Evolutionary conservation across 208 protist species (phyloP), one percentile per base, ranked within the genome.

Genomic region (Blastocrithidia nonstop): DNA sequence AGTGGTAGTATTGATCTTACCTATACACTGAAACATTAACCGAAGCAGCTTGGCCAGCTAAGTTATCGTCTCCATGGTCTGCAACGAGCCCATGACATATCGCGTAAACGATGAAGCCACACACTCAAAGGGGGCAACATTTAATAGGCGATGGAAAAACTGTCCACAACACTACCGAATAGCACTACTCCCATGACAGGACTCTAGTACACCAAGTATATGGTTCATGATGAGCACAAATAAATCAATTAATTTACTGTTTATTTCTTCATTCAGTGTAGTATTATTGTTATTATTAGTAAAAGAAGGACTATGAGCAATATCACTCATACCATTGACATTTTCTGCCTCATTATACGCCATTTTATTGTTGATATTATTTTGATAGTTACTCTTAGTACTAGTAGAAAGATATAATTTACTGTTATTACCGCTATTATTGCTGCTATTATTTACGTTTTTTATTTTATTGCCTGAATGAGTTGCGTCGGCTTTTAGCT

Each of bases 41-140:
- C 78, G 70, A 22, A 88, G 57, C 36, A 88, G 41, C 52, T 62
- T 65, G 21, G 52, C 61, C 15, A 88, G 54, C 57, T 88, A 72
- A 13, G 57, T 52, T 1, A 73, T 40, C 1, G 71, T 49, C 40
- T 68, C 63, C 64, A 87, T 87, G 52, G 61, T 73, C 3, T 25
- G 21, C 22, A 88, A 57, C 32, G 53, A 71, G 21, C 57, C 54
- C 27, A 44, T 42, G 4, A 78, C 54, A 41, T 84, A 88, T 7
- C 20, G 21, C 26, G 68, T 49, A 22, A 67, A n/a, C n/a, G n/a
- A n/a, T n/a, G n/a, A n/a, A n/a, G n/a, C n/a, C n/a, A n/a, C n/a
- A n/a, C n/a, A n/a, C n/a, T n/a, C n/a, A n/a, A n/a, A n/a, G n/a
- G n/a, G n/a, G n/a, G n/a, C n/a, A n/a, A n/a, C n/a, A n/a, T n/a